Evolutionary conservation across 2,329 filamentous ascomycete genomes (phyloP).

Genomic region (Ceratocystis cacaofunesta): DNA sequence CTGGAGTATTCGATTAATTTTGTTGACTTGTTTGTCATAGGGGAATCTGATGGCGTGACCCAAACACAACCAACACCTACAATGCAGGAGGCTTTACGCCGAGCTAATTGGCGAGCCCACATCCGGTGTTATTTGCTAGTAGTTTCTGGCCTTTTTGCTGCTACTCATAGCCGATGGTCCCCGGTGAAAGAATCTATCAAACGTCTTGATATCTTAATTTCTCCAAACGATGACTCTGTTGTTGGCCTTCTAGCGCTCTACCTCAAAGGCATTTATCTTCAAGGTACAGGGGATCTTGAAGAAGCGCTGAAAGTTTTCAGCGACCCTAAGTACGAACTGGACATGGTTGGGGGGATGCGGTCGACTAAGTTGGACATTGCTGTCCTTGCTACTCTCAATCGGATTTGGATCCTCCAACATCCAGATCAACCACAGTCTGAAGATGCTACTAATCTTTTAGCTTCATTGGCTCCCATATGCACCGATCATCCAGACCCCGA

Average conservation of each 20-base stretch:
- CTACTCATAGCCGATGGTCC: slow-evolving; percentile 55
- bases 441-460: slow-evolving; percentile 45
- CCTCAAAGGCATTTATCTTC: slow-evolving; percentile 58
- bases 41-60: slow-evolving; percentile 17
- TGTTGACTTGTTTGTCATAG: slow-evolving; percentile 8
- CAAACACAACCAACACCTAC: slow-evolving; percentile 16
- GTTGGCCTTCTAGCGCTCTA: slow-evolving; percentile 46
- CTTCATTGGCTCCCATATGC: slow-evolving; percentile 53
- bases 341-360: slow-evolving; percentile 28
- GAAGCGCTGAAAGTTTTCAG: slow-evolving; percentile 53
- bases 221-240: slow-evolving; percentile 29
- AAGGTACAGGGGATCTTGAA: slow-evolving; percentile 61
- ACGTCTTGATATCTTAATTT: slow-evolving; percentile 34
- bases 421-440: slow-evolving; percentile 40
- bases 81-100: slow-evolving; percentile 40
- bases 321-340: slow-evolving; percentile 42
- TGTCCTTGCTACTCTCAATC: slow-evolving; percentile 52
- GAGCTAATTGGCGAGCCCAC: slow-evolving; percentile 49
- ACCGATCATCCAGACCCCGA: slow-evolving; percentile 55
- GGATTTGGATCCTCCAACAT: slow-evolving; percentile 57
- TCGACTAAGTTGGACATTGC: slow-evolving; percentile 48
- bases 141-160: slow-evolving; percentile 55
- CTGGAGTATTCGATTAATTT: slow-evolving; percentile 17
- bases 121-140: slow-evolving; percentile 55
- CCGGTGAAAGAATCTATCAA: slow-evolving; percentile 44